Base-by-base conservation (phyloP, 805 yeast species). In the Kodamaea neixiangensis region DNA sequence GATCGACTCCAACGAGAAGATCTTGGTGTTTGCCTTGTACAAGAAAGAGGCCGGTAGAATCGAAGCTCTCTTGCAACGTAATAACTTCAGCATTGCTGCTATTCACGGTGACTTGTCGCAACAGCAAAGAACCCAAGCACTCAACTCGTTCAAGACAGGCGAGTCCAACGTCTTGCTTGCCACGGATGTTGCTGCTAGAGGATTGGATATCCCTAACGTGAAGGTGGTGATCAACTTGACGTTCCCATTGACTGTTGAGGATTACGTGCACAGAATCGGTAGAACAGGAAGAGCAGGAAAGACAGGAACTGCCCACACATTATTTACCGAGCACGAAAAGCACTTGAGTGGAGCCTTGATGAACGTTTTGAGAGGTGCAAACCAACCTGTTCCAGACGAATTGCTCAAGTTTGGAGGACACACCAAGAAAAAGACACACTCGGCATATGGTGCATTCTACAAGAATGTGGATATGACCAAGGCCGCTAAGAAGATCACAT, bases 231-330 rank as follows among this genome's bases (percentile, higher is more conserved):
- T 93, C 68, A 93, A 93, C 68, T 78, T 93, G 68, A 92, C 97
- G 5, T 93, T 93, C 84, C 99, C 99, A 44, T 79, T 92, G 61
- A 92, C 97, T 0, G 94, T 89, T 9, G 98, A 93, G 71, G 97
- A 93, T 72, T 93, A 93, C 64, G 97, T 93, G 34, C 98, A 93
- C 69, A 83, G 98, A 73, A 93, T 93, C 59, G 98, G 98, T 55
- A 87, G 98, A 78, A 93, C 98, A 7, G 98, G 97, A 54, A 85
- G 98, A 74, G 99, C 98, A 13, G 98, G 98, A 38, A 89, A 87
- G 70, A 79, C 91, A 1, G 99, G 99, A 65, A 82, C 84, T 56
- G 96, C 99, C 13, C 96, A 92, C 67, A 93, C 99, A 1, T 77
- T 94, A 43, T 94, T 94, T 76, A 94, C 99, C 6, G 97, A 92